Evolutionary conservation across 2,329 filamentous ascomycete species (phyloP), one percentile per base, ranked within the genome.

Genomic region (Fusarium sp.): DNA sequence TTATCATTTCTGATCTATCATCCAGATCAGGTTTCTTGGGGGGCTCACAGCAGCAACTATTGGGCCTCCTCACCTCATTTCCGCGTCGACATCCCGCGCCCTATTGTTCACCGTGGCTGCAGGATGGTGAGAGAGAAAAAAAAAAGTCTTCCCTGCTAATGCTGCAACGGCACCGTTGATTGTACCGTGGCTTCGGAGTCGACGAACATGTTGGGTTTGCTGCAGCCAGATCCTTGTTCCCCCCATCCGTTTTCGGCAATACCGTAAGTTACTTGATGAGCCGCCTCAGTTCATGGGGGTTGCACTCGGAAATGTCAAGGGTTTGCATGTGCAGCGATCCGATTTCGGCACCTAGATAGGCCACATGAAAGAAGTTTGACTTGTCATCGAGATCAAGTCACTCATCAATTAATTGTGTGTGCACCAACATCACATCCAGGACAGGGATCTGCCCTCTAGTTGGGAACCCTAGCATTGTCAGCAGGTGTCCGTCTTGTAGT

Each of bases 281-380:
- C 42, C 42, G 59, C 59, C 22, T 38, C 31, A 31, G 20, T 20
- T 51, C 27, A 55, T 60, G 49, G 49, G 35, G 68, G 70, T 73
- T 68, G 27, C 63, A 73, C 60, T 56, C 70, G 63, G 70, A 40
- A 73, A 73, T 73, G 67, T 17, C 62, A 60, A 67, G 70, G 66
- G 38, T 51, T 62, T 73, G 46, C 20, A 49, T 49, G 33, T 62
- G 49, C 49, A 64, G 62, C 46, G 62, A 63, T 71, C 49, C 59
- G 44, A 59, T 64, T 53, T 73, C 63, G 58, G 67, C 49, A 49
- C 40, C 24, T 49, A 49, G 44, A n/a, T 56, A 55, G 51, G 58
- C 58, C 38, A 36, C 56, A 55, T 40, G 24, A 24, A 17, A 42
- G 62, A 33, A 24, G 22, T 49, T 60, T 51, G 42, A 46, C 31